Evolutionary conservation across 345 rosid genomes (phyloP).

Genomic region (rapeseed (Brassica napus)): Da-Ae NC_063435.1:57501-58000

Average conservation of each 20-base stretch:
- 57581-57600: too few relatives aligned
- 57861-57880: constrained; percentile 85
- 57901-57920: constrained; percentile 90
- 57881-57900: constrained; percentile 80
- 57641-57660: background rate
- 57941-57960: constrained; percentile 83
- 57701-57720: too few relatives aligned
- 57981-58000: constrained; percentile 29
- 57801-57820: constrained; percentile 67
- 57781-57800: constrained; percentile 61
- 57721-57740: background rate
- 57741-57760: background rate
- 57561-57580: background rate
- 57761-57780: constrained; percentile 39
- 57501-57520: constrained; percentile 76
- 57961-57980: background rate
- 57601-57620: background rate
- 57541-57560: constrained; percentile 15
- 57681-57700: background rate
- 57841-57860: constrained; percentile 67
- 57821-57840: constrained; percentile 93
- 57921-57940: constrained; percentile 79
- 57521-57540: background rate
- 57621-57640: background rate
- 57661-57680: background rate